phyloP scores from a whole-genome alignment of 176 grass and related monocot species.

The Lolium multiflorum region DNA sequence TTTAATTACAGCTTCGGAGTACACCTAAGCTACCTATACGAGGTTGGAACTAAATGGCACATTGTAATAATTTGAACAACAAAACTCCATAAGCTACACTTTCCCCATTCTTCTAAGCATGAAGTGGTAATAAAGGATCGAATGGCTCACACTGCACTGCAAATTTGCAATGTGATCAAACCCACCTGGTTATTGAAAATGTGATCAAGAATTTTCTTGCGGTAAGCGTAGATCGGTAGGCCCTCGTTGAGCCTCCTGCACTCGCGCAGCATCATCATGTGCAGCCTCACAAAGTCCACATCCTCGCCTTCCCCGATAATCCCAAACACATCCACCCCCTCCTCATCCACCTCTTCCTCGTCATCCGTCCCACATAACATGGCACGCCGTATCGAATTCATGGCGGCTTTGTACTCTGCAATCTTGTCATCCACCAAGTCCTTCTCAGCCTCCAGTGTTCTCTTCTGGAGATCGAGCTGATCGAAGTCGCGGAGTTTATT shows the following conservation, averaged over 20 bases:
- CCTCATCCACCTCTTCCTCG: constrained; percentile 20
- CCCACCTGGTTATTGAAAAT: constrained; percentile 73
- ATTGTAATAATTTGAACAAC: not conserved
- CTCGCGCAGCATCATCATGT: constrained; percentile 65
- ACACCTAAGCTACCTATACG: not conserved
- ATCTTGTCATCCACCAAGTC: constrained; percentile 50
- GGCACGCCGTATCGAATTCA: constrained; percentile 50
- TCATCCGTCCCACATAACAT: constrained; percentile 36
- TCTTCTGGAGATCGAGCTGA: constrained; percentile 47
- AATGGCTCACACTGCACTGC: not conserved
- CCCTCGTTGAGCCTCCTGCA: constrained; percentile 84
- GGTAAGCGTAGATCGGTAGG: constrained; percentile 69
- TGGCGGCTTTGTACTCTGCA: constrained; percentile 56
- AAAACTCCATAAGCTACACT: not conserved
- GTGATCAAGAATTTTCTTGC: constrained; percentile 59
- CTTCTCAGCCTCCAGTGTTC: constrained; percentile 57
- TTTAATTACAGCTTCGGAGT: not conserved
- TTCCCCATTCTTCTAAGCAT: constrained; percentile 24
- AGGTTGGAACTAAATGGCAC: not conserved
- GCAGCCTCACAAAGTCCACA: constrained; percentile 59
- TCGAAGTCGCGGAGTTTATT: constrained; percentile 35
- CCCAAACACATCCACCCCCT: constrained; percentile 49
- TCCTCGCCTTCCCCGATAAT: constrained; percentile 28
- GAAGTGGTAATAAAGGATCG: not conserved
- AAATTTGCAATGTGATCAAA: constrained; percentile 29